Conservation (phyloP, 2,329 filamentous ascomycete genomes). For the Leptographium lundbergii region DNA sequence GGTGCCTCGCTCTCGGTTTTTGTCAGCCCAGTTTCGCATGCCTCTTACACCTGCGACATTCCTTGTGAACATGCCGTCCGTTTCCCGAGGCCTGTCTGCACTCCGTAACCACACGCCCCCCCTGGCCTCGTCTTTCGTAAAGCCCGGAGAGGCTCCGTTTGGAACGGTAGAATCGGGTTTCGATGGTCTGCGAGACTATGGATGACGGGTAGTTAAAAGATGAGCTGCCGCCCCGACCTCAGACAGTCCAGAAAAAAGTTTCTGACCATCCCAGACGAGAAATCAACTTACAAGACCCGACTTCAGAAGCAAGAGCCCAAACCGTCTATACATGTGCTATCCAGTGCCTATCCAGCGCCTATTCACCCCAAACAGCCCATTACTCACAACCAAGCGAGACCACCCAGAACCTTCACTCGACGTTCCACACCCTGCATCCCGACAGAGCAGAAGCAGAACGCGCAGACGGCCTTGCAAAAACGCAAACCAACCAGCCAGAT, state of each 20-base stretch:
- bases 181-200: constrained; percentile 1
- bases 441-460: neutral
- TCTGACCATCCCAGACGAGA: neutral
- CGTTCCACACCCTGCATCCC: too few relatives aligned
- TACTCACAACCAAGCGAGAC: too few relatives aligned
- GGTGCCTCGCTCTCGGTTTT: neutral
- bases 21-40: neutral
- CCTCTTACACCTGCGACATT: neutral
- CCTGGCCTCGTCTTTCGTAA: neutral
- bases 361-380: too few relatives aligned
- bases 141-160: neutral
- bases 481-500: neutral
- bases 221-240: neutral
- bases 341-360: too few relatives aligned
- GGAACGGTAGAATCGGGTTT: constrained; percentile 3
- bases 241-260: neutral
- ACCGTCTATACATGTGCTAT: too few relatives aligned
- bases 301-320: too few relatives aligned
- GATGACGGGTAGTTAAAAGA: neutral
- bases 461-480: neutral
- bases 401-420: too few relatives aligned
- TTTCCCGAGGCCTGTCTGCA: neutral
- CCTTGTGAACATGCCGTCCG: neutral
- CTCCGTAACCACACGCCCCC: neutral
- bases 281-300: neutral